Conservation (phyloP, 306 rosid genomes). For the Myrica gale region DNA sequence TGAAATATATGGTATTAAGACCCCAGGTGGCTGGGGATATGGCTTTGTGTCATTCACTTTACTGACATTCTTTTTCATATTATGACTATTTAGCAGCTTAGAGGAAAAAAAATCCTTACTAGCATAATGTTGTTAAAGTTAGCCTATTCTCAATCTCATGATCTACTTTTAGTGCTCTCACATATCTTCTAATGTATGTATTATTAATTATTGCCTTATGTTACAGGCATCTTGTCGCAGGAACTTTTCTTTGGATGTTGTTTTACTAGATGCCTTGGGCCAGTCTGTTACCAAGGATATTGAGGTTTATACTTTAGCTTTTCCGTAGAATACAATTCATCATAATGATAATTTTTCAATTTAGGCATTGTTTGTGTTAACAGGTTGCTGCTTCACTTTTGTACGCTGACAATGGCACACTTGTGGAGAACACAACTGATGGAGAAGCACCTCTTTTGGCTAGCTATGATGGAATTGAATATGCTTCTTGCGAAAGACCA, state of each 20-base stretch:
- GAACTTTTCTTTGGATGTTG: constrained; percentile 82
- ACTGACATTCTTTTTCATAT: not conserved
- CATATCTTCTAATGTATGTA: constrained; percentile 25
- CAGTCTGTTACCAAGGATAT: constrained; percentile 56
- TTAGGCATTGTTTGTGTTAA: constrained; percentile 24
- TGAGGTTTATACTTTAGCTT: constrained; percentile 57
- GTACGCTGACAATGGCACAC: constrained; percentile 64
- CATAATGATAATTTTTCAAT: constrained; percentile 22
- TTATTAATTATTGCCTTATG: constrained; percentile 22
- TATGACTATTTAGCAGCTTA: too few relatives aligned
- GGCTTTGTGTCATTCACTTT: not conserved
- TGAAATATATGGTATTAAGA: not conserved
- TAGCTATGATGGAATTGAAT: constrained; percentile 78
- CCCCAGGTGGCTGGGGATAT: not conserved
- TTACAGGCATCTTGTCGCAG: constrained; percentile 92
- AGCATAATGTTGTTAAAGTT: constrained; percentile 3
- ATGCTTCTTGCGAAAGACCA: constrained; percentile 63
- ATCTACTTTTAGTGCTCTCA: constrained; percentile 7
- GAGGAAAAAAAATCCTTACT: too few relatives aligned
- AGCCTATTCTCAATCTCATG: not conserved
- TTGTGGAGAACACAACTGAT: constrained; percentile 75
- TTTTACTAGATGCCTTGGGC: constrained; percentile 56
- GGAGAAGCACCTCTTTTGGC: constrained; percentile 83
- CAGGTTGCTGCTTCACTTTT: constrained; percentile 86
- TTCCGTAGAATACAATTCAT: constrained; percentile 12